phyloP scores from a whole-genome alignment of 2,329 filamentous ascomycete genomes.

The Pseudogymnoascus sp. region DNA sequence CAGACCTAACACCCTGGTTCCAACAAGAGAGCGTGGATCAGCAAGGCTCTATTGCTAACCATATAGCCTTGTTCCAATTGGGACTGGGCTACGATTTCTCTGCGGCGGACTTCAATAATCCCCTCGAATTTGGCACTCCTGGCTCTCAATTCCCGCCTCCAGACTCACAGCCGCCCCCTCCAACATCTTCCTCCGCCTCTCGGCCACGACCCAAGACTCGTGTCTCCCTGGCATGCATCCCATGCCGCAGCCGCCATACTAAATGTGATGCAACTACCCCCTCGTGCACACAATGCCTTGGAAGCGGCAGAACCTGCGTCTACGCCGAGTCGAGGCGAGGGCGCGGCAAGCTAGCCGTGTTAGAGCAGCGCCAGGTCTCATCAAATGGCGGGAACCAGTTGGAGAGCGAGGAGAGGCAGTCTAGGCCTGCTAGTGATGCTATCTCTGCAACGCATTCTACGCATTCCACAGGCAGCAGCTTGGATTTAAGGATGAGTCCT shows the following conservation, averaged over 20 bases:
- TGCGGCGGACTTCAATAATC: not conserved
- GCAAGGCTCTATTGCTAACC: not conserved
- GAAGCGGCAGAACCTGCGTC: constrained; percentile 37
- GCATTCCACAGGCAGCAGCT: not conserved
- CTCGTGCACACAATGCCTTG: constrained; percentile 35
- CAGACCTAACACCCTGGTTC: not conserved
- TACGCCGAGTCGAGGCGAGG: constrained; percentile 43
- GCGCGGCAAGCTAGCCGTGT: constrained; percentile 28
- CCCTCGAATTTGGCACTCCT: not conserved
- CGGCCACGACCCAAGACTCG: constrained; percentile 2
- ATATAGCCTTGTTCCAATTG: not conserved
- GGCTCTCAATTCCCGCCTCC: not conserved
- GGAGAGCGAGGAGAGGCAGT: not conserved
- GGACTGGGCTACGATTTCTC: not conserved
- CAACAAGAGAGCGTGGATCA: not conserved
- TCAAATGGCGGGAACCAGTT: constrained; percentile 29
- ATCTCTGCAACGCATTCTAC: not conserved
- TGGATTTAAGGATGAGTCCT: not conserved
- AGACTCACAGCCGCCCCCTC: not conserved
- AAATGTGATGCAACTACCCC: constrained; percentile 41
- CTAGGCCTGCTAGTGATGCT: not conserved
- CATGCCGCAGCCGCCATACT: constrained; percentile 33
- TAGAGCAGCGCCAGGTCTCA: constrained; percentile 18
- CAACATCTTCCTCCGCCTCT: not conserved
- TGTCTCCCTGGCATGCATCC: constrained; percentile 8